These are phyloP conservation scores for Eimeria acervulina DNA, from an alignment of 169 alveolate genomes.

Conservation along the genomic window DNA sequence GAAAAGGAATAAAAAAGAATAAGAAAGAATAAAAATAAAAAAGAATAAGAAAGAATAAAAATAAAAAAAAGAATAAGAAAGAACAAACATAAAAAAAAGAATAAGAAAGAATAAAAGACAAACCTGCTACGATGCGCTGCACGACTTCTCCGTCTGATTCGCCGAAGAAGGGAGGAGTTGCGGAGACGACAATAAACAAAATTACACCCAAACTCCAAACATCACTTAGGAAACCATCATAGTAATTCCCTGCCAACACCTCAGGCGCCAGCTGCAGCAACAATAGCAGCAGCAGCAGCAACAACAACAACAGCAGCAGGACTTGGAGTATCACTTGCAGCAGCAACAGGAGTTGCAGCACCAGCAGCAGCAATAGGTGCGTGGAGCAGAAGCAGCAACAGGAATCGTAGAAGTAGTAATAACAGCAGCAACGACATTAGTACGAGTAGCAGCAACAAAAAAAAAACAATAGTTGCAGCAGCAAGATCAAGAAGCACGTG, in stretches of 20 bases:
- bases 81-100: neutral
- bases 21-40: too few relatives aligned
- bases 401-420: too few relatives aligned
- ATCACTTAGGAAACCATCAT: constrained; percentile 79
- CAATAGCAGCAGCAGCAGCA: neutral
- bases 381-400: too few relatives aligned
- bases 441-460: too few relatives aligned
- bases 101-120: neutral
- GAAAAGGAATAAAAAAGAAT: neutral
- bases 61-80: too few relatives aligned
- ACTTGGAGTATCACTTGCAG: too few relatives aligned
- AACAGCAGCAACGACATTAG: too few relatives aligned
- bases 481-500: too few relatives aligned
- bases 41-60: too few relatives aligned
- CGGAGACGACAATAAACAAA: constrained; percentile 67
- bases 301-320: neutral
- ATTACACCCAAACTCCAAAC: constrained; percentile 81
- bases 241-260: constrained; percentile 77
- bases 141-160: constrained; percentile 63
- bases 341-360: too few relatives aligned
- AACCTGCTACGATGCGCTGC: constrained; percentile 68
- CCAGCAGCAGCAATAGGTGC: too few relatives aligned
- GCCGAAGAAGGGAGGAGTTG: constrained; percentile 79
- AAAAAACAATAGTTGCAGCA: too few relatives aligned
- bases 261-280: constrained; percentile 80